Evolutionary conservation across 495 filamentous ascomycete species (phyloP).

Genomic region (Filosporella fistucella): DNA sequence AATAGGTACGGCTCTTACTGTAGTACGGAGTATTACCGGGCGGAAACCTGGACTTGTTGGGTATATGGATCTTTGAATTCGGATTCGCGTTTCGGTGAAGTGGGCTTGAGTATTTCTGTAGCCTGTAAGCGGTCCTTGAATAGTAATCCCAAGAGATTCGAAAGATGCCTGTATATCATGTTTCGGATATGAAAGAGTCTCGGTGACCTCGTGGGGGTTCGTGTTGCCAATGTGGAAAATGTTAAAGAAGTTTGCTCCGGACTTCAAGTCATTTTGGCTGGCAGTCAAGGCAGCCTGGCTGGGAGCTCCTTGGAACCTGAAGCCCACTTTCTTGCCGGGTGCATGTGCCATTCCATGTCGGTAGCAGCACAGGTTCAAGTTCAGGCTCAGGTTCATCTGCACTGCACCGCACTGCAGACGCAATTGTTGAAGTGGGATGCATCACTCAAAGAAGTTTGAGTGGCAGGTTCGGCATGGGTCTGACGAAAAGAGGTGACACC

Average conservation of each 20-base stretch:
- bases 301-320: too few relatives aligned
- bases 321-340: too few relatives aligned
- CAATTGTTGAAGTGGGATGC: too few relatives aligned
- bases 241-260: not conserved
- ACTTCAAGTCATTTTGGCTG: too few relatives aligned
- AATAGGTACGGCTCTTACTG: conserved; percentile 1
- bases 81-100: not conserved
- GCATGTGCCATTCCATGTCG: too few relatives aligned
- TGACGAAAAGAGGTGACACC: conserved; percentile 22
- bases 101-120: not conserved
- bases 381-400: too few relatives aligned
- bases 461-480: too few relatives aligned
- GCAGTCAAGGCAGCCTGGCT: too few relatives aligned
- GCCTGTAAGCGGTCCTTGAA: not conserved
- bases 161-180: not conserved
- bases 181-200: conserved; percentile 6
- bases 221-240: not conserved
- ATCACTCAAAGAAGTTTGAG: conserved; percentile 1
- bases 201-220: not conserved
- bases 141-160: not conserved
- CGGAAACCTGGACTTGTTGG: not conserved
- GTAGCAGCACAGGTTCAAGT: too few relatives aligned
- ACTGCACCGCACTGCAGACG: too few relatives aligned
- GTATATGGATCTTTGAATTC: not conserved
- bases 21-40: not conserved